Evolutionary conservation across 805 yeast genomes (phyloP).

Genomic region (Starmerella bombi): DNA sequence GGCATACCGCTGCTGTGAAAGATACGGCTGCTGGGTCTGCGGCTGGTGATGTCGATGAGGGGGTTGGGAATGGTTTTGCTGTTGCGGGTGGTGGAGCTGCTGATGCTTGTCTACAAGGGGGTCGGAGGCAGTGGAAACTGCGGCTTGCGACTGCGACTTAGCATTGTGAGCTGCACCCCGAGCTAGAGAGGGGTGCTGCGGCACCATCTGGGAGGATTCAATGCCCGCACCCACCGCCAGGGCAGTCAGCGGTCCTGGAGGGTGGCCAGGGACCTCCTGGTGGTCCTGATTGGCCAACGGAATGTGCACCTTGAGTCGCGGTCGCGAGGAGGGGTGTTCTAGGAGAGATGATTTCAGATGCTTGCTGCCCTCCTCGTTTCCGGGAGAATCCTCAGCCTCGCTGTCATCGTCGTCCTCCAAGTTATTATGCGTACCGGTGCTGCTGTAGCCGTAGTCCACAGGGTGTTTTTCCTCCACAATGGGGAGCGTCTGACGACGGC

Average conservation of each 20-base stretch:
- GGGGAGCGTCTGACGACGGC: slow-evolving; percentile 9
- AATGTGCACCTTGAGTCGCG: slow-evolving; percentile 30
- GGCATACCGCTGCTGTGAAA: background rate
- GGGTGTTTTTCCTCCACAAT: slow-evolving; percentile 8
- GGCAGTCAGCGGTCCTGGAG: slow-evolving; percentile 1
- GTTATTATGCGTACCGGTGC: background rate
- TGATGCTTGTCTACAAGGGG: background rate
- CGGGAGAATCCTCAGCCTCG: slow-evolving; percentile 3
- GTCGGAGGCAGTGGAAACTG: too few relatives aligned
- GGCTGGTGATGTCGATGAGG: background rate
- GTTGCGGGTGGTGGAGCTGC: slow-evolving; percentile 1
- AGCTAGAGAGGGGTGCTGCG: background rate
- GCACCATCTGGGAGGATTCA: background rate
- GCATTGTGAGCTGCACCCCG: too few relatives aligned
- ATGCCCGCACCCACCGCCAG: background rate
- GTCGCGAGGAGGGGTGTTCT: slow-evolving; percentile 19
- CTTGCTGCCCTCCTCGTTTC: background rate
- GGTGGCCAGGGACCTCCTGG: background rate
- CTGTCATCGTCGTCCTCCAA: slow-evolving; percentile 1
- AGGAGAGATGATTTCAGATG: background rate
- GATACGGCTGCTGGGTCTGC: background rate
- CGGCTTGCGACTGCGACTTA: too few relatives aligned
- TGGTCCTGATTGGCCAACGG: slow-evolving; percentile 18
- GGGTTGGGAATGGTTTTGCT: slow-evolving; percentile 1
- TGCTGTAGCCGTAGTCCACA: slow-evolving; percentile 4